Evolutionary conservation across 371 early-diverging fungal genomes (phyloP), one percentile per base, ranked within the genome.

Genomic region (Mortierella sp.): DNA sequence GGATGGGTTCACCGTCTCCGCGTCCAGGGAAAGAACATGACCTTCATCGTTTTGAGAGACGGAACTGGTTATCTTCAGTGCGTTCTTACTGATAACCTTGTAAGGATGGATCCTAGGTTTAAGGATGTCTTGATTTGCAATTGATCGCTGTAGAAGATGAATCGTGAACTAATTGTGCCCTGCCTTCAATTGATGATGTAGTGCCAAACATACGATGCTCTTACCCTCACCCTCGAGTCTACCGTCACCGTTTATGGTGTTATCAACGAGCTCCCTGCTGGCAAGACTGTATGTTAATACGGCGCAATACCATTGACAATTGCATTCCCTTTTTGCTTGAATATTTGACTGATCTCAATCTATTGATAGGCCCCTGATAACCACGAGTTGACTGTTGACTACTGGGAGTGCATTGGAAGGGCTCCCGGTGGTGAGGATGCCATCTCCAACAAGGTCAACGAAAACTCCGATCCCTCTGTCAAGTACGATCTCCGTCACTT

Each of bases 1-100:
- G 99, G 98, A 64, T 99, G 99, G 99, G 97, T 98, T 47, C 97
- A 97, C 86, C 94, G 97, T 68, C 89, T 94, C 70, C 95, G 98
- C 72, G 94, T 93, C 40, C 98, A 99, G 88, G 98, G 98, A 73
- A 97, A 96, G 87, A 96, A 96, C 88, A 93, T 99, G 94, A 93
- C 93, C 90, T 98, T 99, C 83, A 77, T 97, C 39, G 91, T 97
- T 16, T 86, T 99, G 67, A 93, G 99, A 70, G 99, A 99, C 84
- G 99, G 99, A 57, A 89, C 95, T 54, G 99, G 97, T 18, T 96
- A 89, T 75, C 84, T 99, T 72, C 99, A 99, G 86, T 96, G 97
- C 86, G 93, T 98, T 49, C 86, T 99, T 70, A 96, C 92, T 47
- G 96, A 96, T 69, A 87, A 88, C 73, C 89, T 96, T 87, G 95